phyloP scores from a whole-genome alignment of 2,329 filamentous ascomycete genomes.

The Arthroderma sp. region DNA sequence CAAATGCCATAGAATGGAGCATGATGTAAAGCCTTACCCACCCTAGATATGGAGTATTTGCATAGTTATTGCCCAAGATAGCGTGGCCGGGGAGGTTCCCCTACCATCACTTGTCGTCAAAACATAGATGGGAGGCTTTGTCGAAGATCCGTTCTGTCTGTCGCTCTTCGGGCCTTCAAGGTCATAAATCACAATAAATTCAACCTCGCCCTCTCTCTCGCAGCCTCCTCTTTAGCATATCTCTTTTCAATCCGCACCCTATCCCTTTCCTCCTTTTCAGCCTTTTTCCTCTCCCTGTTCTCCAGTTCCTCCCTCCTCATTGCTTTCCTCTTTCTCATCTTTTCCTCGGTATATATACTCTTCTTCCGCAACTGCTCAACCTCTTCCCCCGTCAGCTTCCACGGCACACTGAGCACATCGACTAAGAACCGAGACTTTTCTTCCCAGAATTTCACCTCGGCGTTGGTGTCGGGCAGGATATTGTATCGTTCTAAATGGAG shows the following conservation, averaged over 20 bases:
- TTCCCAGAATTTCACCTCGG: slow-evolving; percentile 42
- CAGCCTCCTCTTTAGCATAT: slow-evolving; percentile 29
- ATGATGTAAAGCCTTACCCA: too few species aligned
- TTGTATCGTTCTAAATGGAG: slow-evolving; percentile 41
- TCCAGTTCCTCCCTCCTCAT: slow-evolving; percentile 27
- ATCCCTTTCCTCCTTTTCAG: slow-evolving; percentile 29
- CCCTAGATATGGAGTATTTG: too few species aligned
- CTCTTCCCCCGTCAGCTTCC: slow-evolving; percentile 36
- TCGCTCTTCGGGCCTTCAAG: too few species aligned
- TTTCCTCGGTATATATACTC: slow-evolving; percentile 26
- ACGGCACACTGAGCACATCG: slow-evolving; percentile 39
- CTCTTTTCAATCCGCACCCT: slow-evolving; percentile 14
- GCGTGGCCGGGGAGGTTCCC: too few species aligned
- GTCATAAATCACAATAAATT: too few species aligned
- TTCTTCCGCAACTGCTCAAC: slow-evolving; percentile 30
- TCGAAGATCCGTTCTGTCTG: too few species aligned
- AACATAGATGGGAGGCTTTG: too few species aligned
- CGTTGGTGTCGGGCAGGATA: slow-evolving; percentile 37
- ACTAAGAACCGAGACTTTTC: slow-evolving; percentile 38
- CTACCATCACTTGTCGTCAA: too few species aligned
- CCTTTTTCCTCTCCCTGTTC: slow-evolving; percentile 20
- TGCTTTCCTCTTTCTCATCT: slow-evolving; percentile 27
- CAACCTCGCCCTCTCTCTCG: slow-evolving; percentile 15
- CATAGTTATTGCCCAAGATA: too few species aligned
- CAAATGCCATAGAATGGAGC: too few species aligned